phyloP scores from a whole-genome alignment of 768 basidiomycete genomes.

The Kwoniella dejecticola region DNA sequence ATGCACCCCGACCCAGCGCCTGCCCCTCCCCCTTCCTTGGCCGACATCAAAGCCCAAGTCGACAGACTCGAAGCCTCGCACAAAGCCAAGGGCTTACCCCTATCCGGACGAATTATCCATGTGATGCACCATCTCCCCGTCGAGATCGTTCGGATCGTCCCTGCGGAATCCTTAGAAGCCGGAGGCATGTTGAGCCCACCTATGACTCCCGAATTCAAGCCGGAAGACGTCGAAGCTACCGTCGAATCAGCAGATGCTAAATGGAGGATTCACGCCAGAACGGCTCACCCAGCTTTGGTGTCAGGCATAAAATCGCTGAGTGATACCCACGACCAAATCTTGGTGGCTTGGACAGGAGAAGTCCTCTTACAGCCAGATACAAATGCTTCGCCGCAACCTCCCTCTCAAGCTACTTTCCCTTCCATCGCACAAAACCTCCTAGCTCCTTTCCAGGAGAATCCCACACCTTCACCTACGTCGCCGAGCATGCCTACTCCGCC shows the following conservation, averaged over 20 bases:
- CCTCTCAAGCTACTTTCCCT: constrained; percentile 28
- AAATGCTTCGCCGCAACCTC: constrained; percentile 55
- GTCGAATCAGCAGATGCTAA: constrained; percentile 49
- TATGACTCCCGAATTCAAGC: constrained; percentile 69
- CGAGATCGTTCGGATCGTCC: constrained; percentile 61
- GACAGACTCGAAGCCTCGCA: constrained; percentile 71
- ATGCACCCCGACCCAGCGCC: constrained; percentile 55
- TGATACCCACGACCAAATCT: constrained; percentile 80
- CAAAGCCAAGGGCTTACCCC: constrained; percentile 67
- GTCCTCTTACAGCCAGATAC: constrained; percentile 61
- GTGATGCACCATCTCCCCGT: constrained; percentile 88
- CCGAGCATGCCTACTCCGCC: constrained; percentile 18
- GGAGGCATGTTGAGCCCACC: constrained; percentile 65
- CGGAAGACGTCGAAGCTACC: constrained; percentile 58
- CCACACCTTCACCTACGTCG: constrained; percentile 18
- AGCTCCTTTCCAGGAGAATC: constrained; percentile 18
- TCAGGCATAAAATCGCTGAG: constrained; percentile 85
- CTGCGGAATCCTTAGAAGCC: constrained; percentile 33
- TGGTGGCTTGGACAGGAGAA: constrained; percentile 94
- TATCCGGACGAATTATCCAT: constrained; percentile 88
- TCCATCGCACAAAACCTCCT: constrained; percentile 22
- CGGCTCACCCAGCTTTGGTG: constrained; percentile 93
- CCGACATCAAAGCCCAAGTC: constrained; percentile 74
- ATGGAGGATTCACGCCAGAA: constrained; percentile 77
- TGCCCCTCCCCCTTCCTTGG: constrained; percentile 54